A percentile compares a stretch with the other conserved stretches of the same genome.
Evolutionary conservation across 1,284 basidiomycete species (phyloP).

Genomic region (Sanghuangporus baumii): DNA sequence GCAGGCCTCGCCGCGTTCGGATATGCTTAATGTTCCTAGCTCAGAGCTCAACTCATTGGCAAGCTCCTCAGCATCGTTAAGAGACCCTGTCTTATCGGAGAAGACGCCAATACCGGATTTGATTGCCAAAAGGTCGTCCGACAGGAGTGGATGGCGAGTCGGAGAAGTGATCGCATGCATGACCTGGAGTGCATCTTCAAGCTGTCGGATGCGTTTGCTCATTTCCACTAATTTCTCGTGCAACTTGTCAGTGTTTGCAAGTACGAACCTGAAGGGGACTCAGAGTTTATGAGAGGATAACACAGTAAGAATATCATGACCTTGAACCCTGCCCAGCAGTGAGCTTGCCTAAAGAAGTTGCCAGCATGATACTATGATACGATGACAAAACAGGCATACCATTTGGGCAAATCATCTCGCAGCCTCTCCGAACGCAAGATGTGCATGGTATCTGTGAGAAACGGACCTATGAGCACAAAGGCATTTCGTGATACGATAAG

Average conservation of each 20-base stretch:
- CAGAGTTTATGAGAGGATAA: background rate
- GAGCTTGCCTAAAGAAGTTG: slow-evolving; percentile 3
- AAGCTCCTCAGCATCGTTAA: background rate
- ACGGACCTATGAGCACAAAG: background rate
- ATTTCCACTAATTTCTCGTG: slow-evolving; percentile 14
- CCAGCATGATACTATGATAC: background rate
- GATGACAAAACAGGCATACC: background rate
- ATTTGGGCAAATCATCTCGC: slow-evolving; percentile 15
- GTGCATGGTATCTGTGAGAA: slow-evolving; percentile 10
- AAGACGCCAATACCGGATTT: slow-evolving; percentile 2
- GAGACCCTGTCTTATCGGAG: background rate
- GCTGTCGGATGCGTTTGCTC: slow-evolving; percentile 16
- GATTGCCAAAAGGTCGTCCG: slow-evolving; percentile 12
- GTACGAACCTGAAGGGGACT: background rate
- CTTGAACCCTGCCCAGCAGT: slow-evolving; percentile 8
- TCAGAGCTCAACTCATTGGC: background rate
- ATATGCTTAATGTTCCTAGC: slow-evolving; percentile 14
- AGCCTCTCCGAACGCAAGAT: slow-evolving; percentile 15
- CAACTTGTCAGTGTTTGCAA: slow-evolving; percentile 15
- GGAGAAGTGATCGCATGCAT: background rate
- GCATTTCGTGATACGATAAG: background rate
- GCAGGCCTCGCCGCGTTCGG: slow-evolving; percentile 9
- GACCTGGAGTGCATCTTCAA: slow-evolving; percentile 17
- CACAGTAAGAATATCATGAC: background rate
- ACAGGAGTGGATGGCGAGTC: slow-evolving; percentile 11